Evolutionary conservation across 2,329 filamentous ascomycete species (phyloP).

Genomic region (Fusarium sp.): DNA sequence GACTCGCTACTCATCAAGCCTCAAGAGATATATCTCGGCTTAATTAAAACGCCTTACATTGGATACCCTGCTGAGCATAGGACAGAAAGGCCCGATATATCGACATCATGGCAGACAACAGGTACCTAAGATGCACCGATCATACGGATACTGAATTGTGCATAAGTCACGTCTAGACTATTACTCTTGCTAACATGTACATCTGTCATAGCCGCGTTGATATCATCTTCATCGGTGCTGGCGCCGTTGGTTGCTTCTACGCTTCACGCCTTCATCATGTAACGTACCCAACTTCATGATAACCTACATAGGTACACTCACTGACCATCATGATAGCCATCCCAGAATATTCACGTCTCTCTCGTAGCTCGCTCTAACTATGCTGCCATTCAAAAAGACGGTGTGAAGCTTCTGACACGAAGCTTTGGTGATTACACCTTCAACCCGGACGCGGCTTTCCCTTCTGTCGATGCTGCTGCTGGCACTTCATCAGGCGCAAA

Average conservation of each 20-base stretch:
- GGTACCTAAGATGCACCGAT: constrained; percentile 12
- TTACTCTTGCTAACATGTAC: constrained; percentile 17
- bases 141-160: not conserved
- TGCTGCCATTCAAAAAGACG: constrained; percentile 65
- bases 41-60: not conserved
- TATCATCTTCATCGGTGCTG: constrained; percentile 74
- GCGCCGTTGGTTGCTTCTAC: constrained; percentile 78
- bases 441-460: constrained; percentile 68
- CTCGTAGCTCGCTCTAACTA: constrained; percentile 81
- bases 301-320: not conserved
- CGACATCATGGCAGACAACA: constrained; percentile 26
- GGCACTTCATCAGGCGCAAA: constrained; percentile 27
- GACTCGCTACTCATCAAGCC: not conserved
- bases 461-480: constrained; percentile 67
- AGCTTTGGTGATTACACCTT: constrained; percentile 75
- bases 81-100: not conserved
- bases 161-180: not conserved
- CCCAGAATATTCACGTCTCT: constrained; percentile 66
- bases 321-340: constrained; percentile 49
- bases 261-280: constrained; percentile 72
- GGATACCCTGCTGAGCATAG: not conserved
- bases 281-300: constrained; percentile 32
- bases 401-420: constrained; percentile 71
- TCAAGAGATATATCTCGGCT: not conserved
- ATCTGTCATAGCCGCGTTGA: constrained; percentile 49